Evolutionary conservation across 1,284 basidiomycete genomes (phyloP), one percentile per base, ranked within the genome.

Genomic region (Afroboletus lepidellus): DNA sequence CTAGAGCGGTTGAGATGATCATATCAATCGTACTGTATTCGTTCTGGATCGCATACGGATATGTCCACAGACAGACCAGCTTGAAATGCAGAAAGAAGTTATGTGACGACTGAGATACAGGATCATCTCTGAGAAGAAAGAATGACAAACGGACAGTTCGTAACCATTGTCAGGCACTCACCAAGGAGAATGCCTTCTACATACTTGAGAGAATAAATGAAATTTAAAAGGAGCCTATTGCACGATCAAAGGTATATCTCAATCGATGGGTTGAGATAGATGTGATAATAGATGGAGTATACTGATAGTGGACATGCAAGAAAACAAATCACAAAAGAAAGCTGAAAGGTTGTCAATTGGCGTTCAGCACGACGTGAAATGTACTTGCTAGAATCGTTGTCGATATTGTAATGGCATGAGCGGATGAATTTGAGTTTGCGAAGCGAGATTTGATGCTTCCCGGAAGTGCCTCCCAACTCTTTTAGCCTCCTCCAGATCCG

Each of bases 301-400:
- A 52, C n/a, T 24, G 20, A 49, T 36, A 33, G 12, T 4, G 12
- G 13, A 23, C 5, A 47, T 11, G 8, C n/a, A 38, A 8, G 23
- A 15, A 37, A 18, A 20, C 3, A 46, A 27, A 41, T 51, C 30
- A 63, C 37, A 49, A 46, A 64, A 48, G 33, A 66, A 63, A 27
- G 20, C 64, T 66, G 18, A 11, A 3, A 30, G 9, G n/a, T n/a
- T n/a, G 34, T 42, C 29, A 39, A 36, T 42, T 1, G 11, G 45
- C 24, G 8, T 18, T n/a, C n/a, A 32, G 43, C 32, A 2, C 15
- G 27, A 21, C 25, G 5, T 2, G 24, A 33, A 27, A 18, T 34
- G 16, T n/a, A 56, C 67, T 48, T 29, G 43, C 67, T 64, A 49
- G 67, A 51, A 44, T 68, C 66, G n/a, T 57, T 36, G 5, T 64